A percentile compares a stretch with the other conserved stretches of the same genome.
Conservation (phyloP, 2,329 filamentous ascomycete genomes). For the Emericellopsis atlantica region DNA sequence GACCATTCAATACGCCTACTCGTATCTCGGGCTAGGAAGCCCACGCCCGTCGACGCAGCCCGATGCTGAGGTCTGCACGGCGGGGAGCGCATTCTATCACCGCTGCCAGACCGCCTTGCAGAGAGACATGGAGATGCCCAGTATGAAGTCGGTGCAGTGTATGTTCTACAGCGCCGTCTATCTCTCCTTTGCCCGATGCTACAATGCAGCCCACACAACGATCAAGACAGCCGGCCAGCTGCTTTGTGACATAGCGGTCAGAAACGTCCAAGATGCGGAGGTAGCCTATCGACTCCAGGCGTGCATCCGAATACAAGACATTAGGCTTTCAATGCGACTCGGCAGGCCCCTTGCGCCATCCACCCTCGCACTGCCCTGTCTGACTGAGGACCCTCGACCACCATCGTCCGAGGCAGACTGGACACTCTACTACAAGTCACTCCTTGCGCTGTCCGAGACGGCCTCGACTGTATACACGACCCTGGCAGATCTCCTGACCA, state of each 20-base stretch:
- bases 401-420: background rate
- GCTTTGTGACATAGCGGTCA: background rate
- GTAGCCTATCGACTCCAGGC: background rate
- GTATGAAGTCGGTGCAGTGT: conserved; percentile 1
- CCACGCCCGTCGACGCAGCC: background rate
- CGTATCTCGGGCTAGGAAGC: background rate
- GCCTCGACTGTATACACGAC: background rate
- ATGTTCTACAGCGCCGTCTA: conserved; percentile 1
- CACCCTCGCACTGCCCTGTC: background rate
- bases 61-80: background rate
- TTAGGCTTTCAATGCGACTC: conserved; percentile 1
- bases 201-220: conserved; percentile 2
- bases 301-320: conserved; percentile 1
- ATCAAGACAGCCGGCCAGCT: background rate
- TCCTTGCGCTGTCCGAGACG: background rate
- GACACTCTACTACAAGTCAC: background rate
- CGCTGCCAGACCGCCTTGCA: conserved; percentile 1
- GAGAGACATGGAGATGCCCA: background rate
- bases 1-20: conserved; percentile 2
- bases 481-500: background rate
- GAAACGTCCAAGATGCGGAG: background rate
- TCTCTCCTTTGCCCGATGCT: conserved; percentile 1
- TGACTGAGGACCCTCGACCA: background rate
- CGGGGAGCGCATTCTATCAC: conserved; percentile 2
- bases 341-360: background rate